Base-by-base conservation (phyloP, 1,284 basidiomycete species). In the Volvariella surrecta region DNA sequence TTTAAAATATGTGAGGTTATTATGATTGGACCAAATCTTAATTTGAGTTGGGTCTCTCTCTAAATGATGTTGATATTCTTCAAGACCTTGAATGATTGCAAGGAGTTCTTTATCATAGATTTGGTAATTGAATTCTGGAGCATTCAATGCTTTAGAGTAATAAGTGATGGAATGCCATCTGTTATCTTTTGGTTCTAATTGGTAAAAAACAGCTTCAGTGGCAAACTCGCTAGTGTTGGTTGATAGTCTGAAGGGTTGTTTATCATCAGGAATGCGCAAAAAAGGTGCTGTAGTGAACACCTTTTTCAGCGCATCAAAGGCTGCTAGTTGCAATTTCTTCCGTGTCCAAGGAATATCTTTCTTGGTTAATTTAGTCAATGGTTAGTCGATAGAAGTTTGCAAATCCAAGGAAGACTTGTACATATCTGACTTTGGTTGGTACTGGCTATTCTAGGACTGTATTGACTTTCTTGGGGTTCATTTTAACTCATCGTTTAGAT, bases 1-100 rank as follows among this genome's bases (percentile, higher is more conserved):
- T 6, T 47, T 28, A 54, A 66, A 74, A 43, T 69, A 70, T 21
- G 59, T 19, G 6, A 49, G 15, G 31, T 49, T 49, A 15, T 44
- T 32, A 19, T 49, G 46, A 40, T 49, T 45, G 2, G 42, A 43
- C 7, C 41, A 41, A 2, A 47, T 46, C 19, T 48, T 24, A 17
- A 45, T 34, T 16, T 21, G 19, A 1, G 32, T 11, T 19, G 32
- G 21, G 2, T 34, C 10, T 17, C 48, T 43, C 39, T 35, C 11
- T 11, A 50, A 35, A 37, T 31, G 42, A 13, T 43, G 45, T 39
- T 42, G 20, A 46, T 46, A 52, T 18, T 45, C 40, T 15, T 49
- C 32, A n/a, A 52, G 32, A 17, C 43, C 47, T 16, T n/a, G 7
- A 4, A 53, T 45, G 13, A 51, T 53, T 1, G 35, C 48, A 6